A percentile compares a stretch with the other conserved stretches of the same genome.
Evolutionary conservation across 495 filamentous ascomycete species (phyloP).

Genomic region (Aspergillus conjunctus): DNA sequence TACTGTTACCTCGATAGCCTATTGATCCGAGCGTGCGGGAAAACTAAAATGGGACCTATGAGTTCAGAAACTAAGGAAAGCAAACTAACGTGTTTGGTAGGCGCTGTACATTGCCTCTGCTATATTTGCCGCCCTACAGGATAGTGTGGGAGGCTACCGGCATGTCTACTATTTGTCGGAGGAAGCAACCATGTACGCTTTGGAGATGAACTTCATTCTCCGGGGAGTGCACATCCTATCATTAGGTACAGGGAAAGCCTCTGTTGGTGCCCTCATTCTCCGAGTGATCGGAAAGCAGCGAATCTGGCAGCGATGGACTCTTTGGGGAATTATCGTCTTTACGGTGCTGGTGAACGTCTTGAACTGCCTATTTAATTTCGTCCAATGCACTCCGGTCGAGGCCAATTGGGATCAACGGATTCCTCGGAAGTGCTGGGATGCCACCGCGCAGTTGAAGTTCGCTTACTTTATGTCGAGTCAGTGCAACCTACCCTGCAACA

Average conservation of each 20-base stretch:
- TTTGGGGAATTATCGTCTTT: neutral
- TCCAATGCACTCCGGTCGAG: slow-evolving; percentile 1
- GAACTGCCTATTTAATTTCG: slow-evolving; percentile 7
- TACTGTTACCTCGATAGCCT: neutral
- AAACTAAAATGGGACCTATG: no score
- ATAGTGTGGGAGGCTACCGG: slow-evolving; percentile 7
- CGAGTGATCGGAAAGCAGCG: slow-evolving; percentile 1
- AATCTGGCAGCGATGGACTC: slow-evolving; percentile 4
- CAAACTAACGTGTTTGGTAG: neutral
- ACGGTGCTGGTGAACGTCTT: slow-evolving; percentile 2
- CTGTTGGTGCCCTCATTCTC: slow-evolving; percentile 7
- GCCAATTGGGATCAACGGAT: slow-evolving; percentile 1
- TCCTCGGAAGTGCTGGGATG: neutral
- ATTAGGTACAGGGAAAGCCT: slow-evolving; percentile 1
- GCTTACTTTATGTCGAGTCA: slow-evolving; percentile 8
- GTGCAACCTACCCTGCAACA: neutral
- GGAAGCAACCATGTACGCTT: neutral
- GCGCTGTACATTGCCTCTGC: neutral
- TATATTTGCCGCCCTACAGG: slow-evolving; percentile 8
- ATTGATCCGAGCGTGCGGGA: no score
- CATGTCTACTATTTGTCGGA: slow-evolving; percentile 3
- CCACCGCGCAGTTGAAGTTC: slow-evolving; percentile 1
- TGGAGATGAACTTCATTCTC: slow-evolving; percentile 7
- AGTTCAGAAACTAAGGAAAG: neutral
- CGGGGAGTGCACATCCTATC: slow-evolving; percentile 5